Conservation (phyloP, 2,329 filamentous ascomycete species). For the Hirsutella thompsonii region DNA sequence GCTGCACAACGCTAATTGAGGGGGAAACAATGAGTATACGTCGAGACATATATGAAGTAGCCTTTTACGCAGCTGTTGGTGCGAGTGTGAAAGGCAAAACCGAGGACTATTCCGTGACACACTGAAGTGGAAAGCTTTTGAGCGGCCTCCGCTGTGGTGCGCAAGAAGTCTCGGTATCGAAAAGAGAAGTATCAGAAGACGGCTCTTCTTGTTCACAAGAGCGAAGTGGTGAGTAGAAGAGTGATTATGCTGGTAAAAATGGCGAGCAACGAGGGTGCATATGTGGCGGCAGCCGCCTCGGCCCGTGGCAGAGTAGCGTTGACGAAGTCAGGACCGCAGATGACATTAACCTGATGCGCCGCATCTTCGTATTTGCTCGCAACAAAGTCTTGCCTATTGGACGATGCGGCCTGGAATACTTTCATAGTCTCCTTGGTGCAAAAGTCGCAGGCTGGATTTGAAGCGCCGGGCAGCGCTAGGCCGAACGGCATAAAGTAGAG, state of each 20-base stretch:
- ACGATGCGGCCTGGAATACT: conserved; percentile 59
- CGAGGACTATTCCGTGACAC: no score
- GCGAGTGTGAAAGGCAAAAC: no score
- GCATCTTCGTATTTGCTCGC: conserved; percentile 56
- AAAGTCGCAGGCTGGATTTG: conserved; percentile 59
- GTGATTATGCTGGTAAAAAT: conserved; percentile 4
- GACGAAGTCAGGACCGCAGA: conserved; percentile 45
- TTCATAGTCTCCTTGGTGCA: conserved; percentile 75
- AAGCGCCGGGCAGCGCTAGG: conserved; percentile 49
- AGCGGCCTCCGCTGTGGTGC: no score
- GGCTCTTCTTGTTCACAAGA: not conserved
- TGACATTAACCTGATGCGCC: conserved; percentile 59
- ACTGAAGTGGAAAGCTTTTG: no score
- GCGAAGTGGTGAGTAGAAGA: not conserved
- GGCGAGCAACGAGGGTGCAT: conserved; percentile 6
- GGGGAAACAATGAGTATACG: no score
- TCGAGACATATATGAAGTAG: no score
- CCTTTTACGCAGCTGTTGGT: no score
- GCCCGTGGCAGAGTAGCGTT: conserved; percentile 37
- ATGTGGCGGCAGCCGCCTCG: conserved; percentile 7
- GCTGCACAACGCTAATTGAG: no score
- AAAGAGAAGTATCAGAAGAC: not conserved
- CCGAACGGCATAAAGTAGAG: conserved; percentile 82
- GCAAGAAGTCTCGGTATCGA: not conserved
- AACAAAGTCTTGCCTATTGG: conserved; percentile 53